Conservation (phyloP, 1,284 basidiomycete genomes). For the Moesziomyces antarcticus region DNA sequence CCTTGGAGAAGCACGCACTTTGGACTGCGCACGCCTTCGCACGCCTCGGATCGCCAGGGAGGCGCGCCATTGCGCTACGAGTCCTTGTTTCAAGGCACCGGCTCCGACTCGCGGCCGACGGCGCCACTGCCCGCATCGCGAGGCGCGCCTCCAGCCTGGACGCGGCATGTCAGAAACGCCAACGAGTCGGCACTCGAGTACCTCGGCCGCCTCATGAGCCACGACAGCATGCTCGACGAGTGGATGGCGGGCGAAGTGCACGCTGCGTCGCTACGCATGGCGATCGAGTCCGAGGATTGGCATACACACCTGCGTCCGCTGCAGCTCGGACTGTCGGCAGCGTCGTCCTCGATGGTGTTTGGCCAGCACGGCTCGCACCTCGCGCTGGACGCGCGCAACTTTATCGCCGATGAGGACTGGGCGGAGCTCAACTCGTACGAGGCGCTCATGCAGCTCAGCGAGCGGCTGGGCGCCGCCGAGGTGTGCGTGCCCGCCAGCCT, state of each 20-base stretch:
- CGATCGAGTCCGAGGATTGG: constrained; percentile 21
- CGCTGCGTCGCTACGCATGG: constrained; percentile 25
- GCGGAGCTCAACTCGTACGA: constrained; percentile 41
- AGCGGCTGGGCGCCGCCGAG: constrained; percentile 27
- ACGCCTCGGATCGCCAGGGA: constrained; percentile 6
- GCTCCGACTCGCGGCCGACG: background rate
- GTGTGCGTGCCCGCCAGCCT: constrained; percentile 28
- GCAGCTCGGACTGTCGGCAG: constrained; percentile 10
- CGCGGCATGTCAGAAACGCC: constrained; percentile 11
- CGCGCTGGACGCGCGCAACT: constrained; percentile 37
- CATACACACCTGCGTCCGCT: constrained; percentile 1
- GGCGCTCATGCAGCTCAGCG: constrained; percentile 28
- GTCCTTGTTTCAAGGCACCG: constrained; percentile 7
- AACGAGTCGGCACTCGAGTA: constrained; percentile 40
- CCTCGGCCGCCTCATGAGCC: constrained; percentile 39
- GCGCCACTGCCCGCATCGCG: background rate
- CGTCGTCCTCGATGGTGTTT: constrained; percentile 19
- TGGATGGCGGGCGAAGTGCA: constrained; percentile 24
- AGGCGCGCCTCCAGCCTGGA: background rate
- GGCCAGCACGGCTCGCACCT: constrained; percentile 6
- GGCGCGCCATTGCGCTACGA: constrained; percentile 17
- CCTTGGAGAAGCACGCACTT: constrained; percentile 20
- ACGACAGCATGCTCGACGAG: constrained; percentile 38
- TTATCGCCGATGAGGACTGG: constrained; percentile 47
- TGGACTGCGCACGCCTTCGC: constrained; percentile 15